These are phyloP conservation scores for Thuidium tamariscinum DNA, from an alignment of 225 moss, liverwort and hornwort genomes.

Conservation along the genomic window DNA sequence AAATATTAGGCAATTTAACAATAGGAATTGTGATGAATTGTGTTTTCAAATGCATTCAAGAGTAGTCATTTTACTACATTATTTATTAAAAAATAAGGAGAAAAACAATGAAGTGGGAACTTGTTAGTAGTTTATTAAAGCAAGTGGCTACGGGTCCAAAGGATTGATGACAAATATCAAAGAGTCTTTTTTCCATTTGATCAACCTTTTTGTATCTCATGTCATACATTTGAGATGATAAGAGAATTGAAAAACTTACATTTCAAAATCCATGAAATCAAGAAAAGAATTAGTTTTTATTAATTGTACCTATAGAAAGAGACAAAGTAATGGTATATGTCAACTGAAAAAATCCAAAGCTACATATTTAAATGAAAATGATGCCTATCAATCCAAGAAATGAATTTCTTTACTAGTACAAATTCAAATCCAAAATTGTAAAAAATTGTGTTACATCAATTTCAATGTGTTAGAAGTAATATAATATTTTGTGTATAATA, in stretches of 20 bases:
- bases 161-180: neutral
- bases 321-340: neutral
- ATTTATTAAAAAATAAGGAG: too few relatives aligned
- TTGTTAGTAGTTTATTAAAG: neutral
- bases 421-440: neutral
- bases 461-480: neutral
- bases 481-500: neutral
- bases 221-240: neutral
- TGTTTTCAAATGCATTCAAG: neutral
- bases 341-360: neutral
- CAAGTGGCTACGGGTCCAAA: neutral
- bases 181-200: neutral
- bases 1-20: neutral
- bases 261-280: neutral
- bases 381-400: neutral
- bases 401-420: neutral
- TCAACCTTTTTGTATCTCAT: neutral
- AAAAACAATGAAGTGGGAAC: neutral
- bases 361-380: neutral
- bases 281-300: neutral
- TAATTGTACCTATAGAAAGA: neutral
- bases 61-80: neutral
- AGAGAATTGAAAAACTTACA: neutral
- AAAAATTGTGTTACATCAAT: rapidly evolving
- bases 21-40: neutral